Evolutionary conservation across 2,329 filamentous ascomycete genomes (phyloP).

Genomic region (Penicillium sp.): DNA sequence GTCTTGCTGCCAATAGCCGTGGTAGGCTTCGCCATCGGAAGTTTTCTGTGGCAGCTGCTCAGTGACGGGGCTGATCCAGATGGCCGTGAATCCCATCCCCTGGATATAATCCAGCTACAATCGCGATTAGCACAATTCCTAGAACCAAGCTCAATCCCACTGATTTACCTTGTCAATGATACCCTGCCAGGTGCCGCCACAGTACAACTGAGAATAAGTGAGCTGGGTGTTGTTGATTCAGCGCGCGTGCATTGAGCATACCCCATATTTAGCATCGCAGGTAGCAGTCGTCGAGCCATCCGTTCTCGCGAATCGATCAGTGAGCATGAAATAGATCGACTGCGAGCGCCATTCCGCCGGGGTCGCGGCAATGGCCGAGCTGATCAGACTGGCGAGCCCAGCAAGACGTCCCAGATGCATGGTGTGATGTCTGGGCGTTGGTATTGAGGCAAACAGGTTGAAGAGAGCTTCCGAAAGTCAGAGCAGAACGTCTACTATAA

Average conservation of each 20-base stretch:
- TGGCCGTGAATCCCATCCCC: slow-evolving; percentile 48
- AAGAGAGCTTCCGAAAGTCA: no score
- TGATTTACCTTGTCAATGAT: slow-evolving; percentile 38
- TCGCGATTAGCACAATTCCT: background rate
- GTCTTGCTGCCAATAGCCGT: slow-evolving; percentile 51
- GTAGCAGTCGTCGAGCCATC: slow-evolving; percentile 38
- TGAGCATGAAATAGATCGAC: slow-evolving; percentile 48
- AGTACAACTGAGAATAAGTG: slow-evolving; percentile 41
- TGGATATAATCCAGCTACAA: slow-evolving; percentile 49
- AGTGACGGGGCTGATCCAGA: slow-evolving; percentile 50
- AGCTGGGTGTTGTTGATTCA: background rate
- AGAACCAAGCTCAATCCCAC: no score
- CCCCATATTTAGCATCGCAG: slow-evolving; percentile 29
- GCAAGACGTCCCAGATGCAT: slow-evolving; percentile 22
- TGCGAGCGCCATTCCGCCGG: slow-evolving; percentile 42
- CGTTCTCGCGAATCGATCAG: slow-evolving; percentile 45
- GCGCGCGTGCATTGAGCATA: slow-evolving; percentile 4
- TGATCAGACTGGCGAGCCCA: slow-evolving; percentile 20
- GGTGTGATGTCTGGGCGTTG: no score
- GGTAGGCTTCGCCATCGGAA: slow-evolving; percentile 45
- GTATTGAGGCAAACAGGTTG: no score
- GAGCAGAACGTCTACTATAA: no score
- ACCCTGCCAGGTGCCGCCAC: slow-evolving; percentile 51
- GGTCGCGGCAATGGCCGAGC: slow-evolving; percentile 30
- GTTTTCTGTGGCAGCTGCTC: slow-evolving; percentile 35